phyloP scores from a whole-genome alignment of 2,329 filamentous ascomycete species.

The Dryadomyces quercivorus region DNA sequence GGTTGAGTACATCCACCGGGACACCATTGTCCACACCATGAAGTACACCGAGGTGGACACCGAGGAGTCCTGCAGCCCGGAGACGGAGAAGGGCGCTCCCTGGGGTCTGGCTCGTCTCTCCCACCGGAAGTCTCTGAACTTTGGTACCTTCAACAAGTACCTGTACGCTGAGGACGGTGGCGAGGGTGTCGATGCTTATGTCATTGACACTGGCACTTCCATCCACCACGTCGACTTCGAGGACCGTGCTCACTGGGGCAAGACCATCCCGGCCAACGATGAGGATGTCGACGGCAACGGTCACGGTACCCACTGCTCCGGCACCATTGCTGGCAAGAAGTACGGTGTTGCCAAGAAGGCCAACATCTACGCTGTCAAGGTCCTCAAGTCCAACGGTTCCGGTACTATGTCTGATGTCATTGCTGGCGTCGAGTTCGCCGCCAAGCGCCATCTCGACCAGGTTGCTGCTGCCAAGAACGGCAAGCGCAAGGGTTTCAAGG shows the following conservation, averaged over 20 bases:
- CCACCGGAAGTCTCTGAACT: constrained; percentile 75
- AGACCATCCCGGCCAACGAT: constrained; percentile 81
- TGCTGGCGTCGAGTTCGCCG: constrained; percentile 94
- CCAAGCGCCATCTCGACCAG: constrained; percentile 64
- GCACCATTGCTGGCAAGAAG: constrained; percentile 95
- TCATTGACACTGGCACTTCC: constrained; percentile 97
- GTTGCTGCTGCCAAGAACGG: constrained; percentile 69
- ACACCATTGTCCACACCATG: constrained; percentile 83
- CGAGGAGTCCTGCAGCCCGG: constrained; percentile 28
- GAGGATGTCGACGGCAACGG: constrained; percentile 90
- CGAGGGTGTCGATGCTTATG: constrained; percentile 96
- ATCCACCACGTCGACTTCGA: constrained; percentile 91
- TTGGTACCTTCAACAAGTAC: constrained; percentile 97
- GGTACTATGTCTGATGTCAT: constrained; percentile 98
- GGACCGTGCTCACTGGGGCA: constrained; percentile 89
- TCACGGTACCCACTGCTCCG: constrained; percentile 98
- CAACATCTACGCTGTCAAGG: constrained; percentile 93
- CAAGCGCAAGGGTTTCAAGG: constrained; percentile 96
- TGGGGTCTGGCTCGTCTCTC: constrained; percentile 99
- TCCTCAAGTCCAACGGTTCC: constrained; percentile 91
- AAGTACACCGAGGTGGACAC: constrained; percentile 27
- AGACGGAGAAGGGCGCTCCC: constrained; percentile 83
- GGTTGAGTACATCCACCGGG: constrained; percentile 95
- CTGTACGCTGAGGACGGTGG: constrained; percentile 80
- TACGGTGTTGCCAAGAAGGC: constrained; percentile 99